phyloP scores from a whole-genome alignment of 768 basidiomycete species.

The Leccinum rimulosum region DNA sequence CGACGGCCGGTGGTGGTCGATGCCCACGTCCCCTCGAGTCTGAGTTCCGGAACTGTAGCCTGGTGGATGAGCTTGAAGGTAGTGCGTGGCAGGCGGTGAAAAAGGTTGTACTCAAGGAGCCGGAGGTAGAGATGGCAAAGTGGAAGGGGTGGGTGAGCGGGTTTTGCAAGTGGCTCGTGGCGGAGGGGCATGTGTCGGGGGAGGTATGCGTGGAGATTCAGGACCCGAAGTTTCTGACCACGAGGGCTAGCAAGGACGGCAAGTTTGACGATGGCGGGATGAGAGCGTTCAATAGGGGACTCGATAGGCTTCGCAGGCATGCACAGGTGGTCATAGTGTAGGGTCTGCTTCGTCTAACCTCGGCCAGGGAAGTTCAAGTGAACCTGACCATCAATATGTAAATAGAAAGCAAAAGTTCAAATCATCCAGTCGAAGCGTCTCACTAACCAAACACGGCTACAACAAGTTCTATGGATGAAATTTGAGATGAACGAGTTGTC shows the following conservation, averaged over 20 bases:
- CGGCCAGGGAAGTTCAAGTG: too few species aligned
- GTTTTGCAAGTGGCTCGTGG: slow-evolving; percentile 20
- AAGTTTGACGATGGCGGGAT: background rate
- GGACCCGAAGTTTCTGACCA: background rate
- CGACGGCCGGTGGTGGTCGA: background rate
- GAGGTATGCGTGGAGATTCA: slow-evolving; percentile 12
- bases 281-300: slow-evolving; percentile 5
- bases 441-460: too few species aligned
- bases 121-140: slow-evolving; percentile 1
- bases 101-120: slow-evolving; percentile 9
- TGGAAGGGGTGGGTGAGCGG: slow-evolving; percentile 18
- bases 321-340: slow-evolving; percentile 5
- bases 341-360: too few species aligned
- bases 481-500: too few species aligned
- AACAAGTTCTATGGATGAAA: too few species aligned
- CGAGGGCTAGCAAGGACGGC: background rate
- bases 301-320: slow-evolving; percentile 13
- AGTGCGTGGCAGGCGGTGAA: slow-evolving; percentile 11
- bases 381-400: too few species aligned
- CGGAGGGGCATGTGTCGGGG: slow-evolving; percentile 8
- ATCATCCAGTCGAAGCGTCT: too few species aligned
- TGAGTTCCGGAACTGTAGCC: background rate
- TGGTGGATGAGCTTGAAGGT: background rate
- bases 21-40: background rate
- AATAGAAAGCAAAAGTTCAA: too few species aligned